Conservation (phyloP, 306 rosid genomes). For the Comarum palustre region DNA sequence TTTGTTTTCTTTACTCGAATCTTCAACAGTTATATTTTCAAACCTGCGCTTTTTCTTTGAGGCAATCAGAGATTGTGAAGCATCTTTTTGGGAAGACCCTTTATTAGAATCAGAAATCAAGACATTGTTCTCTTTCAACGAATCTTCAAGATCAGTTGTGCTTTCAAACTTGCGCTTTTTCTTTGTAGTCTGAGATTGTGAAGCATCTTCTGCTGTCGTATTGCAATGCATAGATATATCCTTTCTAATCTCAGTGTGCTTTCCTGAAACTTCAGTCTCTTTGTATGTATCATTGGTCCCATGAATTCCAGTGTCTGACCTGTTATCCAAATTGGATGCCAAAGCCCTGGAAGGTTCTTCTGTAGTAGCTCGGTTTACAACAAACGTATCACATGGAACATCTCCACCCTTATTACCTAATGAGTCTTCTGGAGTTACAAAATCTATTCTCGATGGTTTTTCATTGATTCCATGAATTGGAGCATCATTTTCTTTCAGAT, state of each 20-base stretch:
- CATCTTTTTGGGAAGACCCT: slow-evolving; percentile 30
- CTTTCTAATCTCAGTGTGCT: slow-evolving; percentile 16
- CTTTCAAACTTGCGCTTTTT: slow-evolving; percentile 35
- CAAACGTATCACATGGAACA: slow-evolving; percentile 10
- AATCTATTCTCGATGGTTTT: slow-evolving; percentile 25
- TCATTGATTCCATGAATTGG: slow-evolving; percentile 23
- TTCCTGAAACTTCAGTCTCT: slow-evolving; percentile 36
- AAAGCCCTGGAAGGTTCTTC: slow-evolving; percentile 21
- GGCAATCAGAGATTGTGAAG: slow-evolving; percentile 32
- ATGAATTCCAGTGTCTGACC: slow-evolving; percentile 22
- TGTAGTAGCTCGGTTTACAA: slow-evolving; percentile 15
- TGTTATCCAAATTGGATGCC: slow-evolving; percentile 25
- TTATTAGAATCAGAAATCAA: slow-evolving; percentile 27
- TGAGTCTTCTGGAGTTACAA: slow-evolving; percentile 23
- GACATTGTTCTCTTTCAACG: slow-evolving; percentile 28
- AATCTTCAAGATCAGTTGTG: slow-evolving; percentile 17
- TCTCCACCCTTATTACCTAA: slow-evolving; percentile 28
- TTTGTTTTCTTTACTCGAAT: slow-evolving; percentile 27
- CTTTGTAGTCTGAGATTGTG: slow-evolving; percentile 26
- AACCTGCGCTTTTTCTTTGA: slow-evolving; percentile 33
- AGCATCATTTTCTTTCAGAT: slow-evolving; percentile 10
- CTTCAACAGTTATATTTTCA: slow-evolving; percentile 20
- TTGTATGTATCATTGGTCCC: slow-evolving; percentile 22
- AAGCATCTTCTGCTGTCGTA: slow-evolving; percentile 31
- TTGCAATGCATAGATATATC: slow-evolving; percentile 16